Evolutionary conservation across 139 green algal genomes (phyloP).

Genomic region (Microglena sp.): DNA sequence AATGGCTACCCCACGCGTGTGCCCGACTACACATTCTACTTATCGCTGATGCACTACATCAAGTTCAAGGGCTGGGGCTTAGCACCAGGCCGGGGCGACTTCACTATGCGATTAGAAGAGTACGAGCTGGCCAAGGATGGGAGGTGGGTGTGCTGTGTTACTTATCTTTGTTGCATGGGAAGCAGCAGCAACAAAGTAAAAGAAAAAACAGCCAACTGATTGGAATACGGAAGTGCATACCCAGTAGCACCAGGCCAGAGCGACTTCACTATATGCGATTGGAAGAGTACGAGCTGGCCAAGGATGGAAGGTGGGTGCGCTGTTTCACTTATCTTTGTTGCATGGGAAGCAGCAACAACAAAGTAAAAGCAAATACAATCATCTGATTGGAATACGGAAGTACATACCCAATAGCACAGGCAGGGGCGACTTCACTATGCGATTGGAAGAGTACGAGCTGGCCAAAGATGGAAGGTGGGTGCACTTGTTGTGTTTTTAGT

Average conservation of each 20-base stretch:
- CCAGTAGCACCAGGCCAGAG: slow-evolving; percentile 26
- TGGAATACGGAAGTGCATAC: no score
- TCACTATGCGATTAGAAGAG: slow-evolving; percentile 19
- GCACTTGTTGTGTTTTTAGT: no score
- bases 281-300: slow-evolving; percentile 33
- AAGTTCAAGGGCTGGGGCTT: slow-evolving; percentile 7
- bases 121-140: slow-evolving; percentile 34
- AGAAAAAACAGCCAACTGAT: no score
- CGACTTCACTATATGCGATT: slow-evolving; percentile 14
- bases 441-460: slow-evolving; percentile 42
- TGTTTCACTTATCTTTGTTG: no score
- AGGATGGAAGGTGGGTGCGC: slow-evolving; percentile 40
- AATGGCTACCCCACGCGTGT: slow-evolving; percentile 30
- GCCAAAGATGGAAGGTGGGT: slow-evolving; percentile 36
- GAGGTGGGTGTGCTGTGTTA: slow-evolving; percentile 36
- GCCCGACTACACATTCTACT: slow-evolving; percentile 40
- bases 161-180: no score
- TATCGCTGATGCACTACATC: slow-evolving; percentile 19
- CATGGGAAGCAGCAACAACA: no score
- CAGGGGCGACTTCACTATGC: slow-evolving; percentile 25
- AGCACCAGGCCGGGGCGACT: slow-evolving; percentile 26
- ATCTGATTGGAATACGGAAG: no score
- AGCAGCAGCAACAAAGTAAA: no score
- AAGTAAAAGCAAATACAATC: no score
- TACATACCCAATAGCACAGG: no score